These are phyloP conservation scores for Diplodia corticola DNA, from an alignment of 2,329 filamentous ascomycete genomes.

Conservation along the genomic window DNA sequence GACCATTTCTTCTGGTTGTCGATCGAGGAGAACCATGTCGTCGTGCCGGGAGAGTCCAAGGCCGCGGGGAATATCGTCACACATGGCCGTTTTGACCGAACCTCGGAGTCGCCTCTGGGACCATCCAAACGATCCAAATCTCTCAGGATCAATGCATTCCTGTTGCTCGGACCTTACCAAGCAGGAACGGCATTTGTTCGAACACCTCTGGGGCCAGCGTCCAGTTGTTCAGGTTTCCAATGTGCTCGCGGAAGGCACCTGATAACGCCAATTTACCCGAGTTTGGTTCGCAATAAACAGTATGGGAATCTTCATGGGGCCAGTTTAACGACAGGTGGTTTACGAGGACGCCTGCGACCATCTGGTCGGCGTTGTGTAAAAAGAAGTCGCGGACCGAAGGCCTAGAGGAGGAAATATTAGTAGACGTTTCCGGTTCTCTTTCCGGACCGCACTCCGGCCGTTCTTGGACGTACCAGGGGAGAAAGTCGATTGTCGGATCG, in stretches of 20 bases:
- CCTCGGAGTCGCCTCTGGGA: not conserved
- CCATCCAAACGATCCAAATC: not conserved
- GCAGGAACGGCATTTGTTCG: slow-evolving; percentile 29
- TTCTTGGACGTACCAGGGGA: slow-evolving; percentile 10
- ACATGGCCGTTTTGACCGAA: not conserved
- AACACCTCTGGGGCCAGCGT: slow-evolving; percentile 28
- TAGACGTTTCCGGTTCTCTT: not conserved
- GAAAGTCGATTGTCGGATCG: slow-evolving; percentile 21
- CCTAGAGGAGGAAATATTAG: slow-evolving; percentile 12
- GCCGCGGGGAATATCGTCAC: not conserved
- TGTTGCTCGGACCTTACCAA: slow-evolving; percentile 13
- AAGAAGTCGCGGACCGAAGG: slow-evolving; percentile 22
- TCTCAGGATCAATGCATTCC: slow-evolving; percentile 1
- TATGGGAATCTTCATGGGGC: slow-evolving; percentile 19
- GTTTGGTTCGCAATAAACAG: slow-evolving; percentile 14
- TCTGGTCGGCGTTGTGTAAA: slow-evolving; percentile 20
- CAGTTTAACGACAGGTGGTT: slow-evolving; percentile 17
- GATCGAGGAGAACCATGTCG: not conserved
- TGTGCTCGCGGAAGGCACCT: slow-evolving; percentile 30
- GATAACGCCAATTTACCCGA: slow-evolving; percentile 14
- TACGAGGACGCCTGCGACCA: slow-evolving; percentile 11
- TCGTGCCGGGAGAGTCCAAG: not conserved
- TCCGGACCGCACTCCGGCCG: not conserved
- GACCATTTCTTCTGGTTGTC: not conserved
- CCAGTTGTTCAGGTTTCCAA: slow-evolving; percentile 33